Conservation (phyloP, 2,329 filamentous ascomycete species). For the Zymoseptoria crescenta region DNA sequence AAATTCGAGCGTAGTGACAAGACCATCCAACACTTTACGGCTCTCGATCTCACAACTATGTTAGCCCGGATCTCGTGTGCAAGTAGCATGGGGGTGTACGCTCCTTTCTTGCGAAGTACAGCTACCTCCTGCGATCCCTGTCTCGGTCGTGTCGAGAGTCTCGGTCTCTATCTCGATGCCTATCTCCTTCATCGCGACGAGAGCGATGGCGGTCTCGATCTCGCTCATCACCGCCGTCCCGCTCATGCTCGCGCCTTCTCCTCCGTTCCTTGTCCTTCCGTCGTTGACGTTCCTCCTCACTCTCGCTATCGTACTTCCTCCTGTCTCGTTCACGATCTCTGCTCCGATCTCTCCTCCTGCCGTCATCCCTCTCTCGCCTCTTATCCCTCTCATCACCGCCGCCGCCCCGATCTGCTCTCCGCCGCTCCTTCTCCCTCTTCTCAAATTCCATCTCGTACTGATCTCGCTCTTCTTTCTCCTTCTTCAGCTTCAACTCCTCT, state of each 20-base stretch:
- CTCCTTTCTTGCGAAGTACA: background rate
- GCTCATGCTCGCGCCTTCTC: constrained; percentile 12
- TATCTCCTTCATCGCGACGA: constrained; percentile 13
- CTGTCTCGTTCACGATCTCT: constrained; percentile 16
- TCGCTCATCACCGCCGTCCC: constrained; percentile 10
- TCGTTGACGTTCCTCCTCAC: constrained; percentile 21
- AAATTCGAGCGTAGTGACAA: background rate
- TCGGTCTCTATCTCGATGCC: constrained; percentile 13
- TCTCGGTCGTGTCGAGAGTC: constrained; percentile 14
- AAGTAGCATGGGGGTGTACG: background rate
- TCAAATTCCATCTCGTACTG: constrained; percentile 38
- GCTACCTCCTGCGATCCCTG: constrained; percentile 13
- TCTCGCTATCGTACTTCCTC: constrained; percentile 15
- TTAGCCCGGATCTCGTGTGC: background rate
- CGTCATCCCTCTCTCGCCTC: constrained; percentile 9
- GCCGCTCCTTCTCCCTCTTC: constrained; percentile 30
- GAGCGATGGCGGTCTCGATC: constrained; percentile 20
- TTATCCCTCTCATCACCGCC: constrained; percentile 1
- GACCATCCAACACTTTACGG: no score
- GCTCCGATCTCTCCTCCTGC: constrained; percentile 12
- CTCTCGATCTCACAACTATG: no score
- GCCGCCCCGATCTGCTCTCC: constrained; percentile 14
- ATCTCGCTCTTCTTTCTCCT: constrained; percentile 41
- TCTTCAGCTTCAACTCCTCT: constrained; percentile 47
- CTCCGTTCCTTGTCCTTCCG: constrained; percentile 24